phyloP scores from a whole-genome alignment of 352 stramenopile genomes.

The Globisporangium cystogenes region DNA sequence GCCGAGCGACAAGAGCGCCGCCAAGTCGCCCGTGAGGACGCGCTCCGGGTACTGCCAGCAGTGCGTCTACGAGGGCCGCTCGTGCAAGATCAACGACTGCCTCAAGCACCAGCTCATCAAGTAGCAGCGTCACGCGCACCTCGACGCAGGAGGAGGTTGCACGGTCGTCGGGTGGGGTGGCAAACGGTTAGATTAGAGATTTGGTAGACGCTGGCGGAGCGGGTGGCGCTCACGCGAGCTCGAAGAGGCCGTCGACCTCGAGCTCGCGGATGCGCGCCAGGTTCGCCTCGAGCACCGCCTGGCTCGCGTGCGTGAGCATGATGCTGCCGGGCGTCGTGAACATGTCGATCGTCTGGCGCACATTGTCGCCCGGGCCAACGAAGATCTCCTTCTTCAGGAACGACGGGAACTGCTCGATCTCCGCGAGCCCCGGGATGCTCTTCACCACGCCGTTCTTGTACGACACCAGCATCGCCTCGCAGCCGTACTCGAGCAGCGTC shows the following conservation, averaged over 20 bases:
- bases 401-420: conserved; percentile 89
- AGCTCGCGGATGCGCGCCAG: conserved; percentile 89
- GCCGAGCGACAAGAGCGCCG: conserved; percentile 4
- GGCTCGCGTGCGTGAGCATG: conserved; percentile 90
- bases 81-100: conserved; percentile 61
- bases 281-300: conserved; percentile 79
- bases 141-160: background rate
- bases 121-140: conserved; percentile 4
- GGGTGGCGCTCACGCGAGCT: conserved; percentile 46
- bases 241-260: conserved; percentile 67
- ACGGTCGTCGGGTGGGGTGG: background rate
- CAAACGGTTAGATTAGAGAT: conserved; percentile 5
- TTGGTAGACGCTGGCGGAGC: no score
- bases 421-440: conserved; percentile 81
- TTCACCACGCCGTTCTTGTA: conserved; percentile 91
- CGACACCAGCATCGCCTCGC: conserved; percentile 92
- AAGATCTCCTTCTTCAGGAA: conserved; percentile 92
- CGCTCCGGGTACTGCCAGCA: conserved; percentile 55
- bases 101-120: conserved; percentile 55
- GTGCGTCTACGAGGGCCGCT: conserved; percentile 46
- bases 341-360: conserved; percentile 93
- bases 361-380: conserved; percentile 68
- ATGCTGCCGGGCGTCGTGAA: conserved; percentile 93
- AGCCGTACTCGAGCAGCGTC: conserved; percentile 78
- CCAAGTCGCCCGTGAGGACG: conserved; percentile 25